Evolutionary conservation across 352 stramenopile species (phyloP), one percentile per base, ranked within the genome.

Genomic region (Globisporangium takayamanum): DNA sequence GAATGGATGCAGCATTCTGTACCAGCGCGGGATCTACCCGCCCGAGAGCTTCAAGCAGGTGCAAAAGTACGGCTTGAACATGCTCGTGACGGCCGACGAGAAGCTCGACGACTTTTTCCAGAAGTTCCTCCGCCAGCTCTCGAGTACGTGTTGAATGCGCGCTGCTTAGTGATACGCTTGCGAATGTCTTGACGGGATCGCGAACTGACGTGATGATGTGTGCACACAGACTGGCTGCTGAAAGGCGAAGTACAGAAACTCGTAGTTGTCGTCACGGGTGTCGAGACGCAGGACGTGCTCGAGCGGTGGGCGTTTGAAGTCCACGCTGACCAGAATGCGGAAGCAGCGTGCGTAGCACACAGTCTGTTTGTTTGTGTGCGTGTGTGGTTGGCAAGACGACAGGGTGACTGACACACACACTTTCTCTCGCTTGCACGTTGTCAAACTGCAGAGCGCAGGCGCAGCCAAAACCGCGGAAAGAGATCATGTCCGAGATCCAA

Each of bases 231-330:
- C 36, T 99, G 97, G 97, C 67, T 99, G 36, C 68, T 97, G 57
- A 89, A 94, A 55, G 94, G 93, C 37, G 81, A 99, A 50, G 91
- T 99, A 16, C 94, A 99, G 65, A 97, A 98, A 55, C 69, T 99
- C 14, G 97, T 99, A 14, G 76, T 99, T 16, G 97, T 99, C 26
- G 96, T 99, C 30, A 97, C 91, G 39, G 97, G 97, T n/a, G 82
- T 98, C 30, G 95, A 99, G 66, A 97, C 88, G 4, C 89, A 97
- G 11, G 88, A 99, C 53, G 97, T 98, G 33, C 81, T 99, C 28
- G 97, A 99, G 69, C 88, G 97, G 44, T 99, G 97, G 97, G 92
- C 96, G 37, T 99, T 99, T 76, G 97, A 99, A 71, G 92, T 99
- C 4, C 82, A 96, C 36, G 79, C 89, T 0, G 84, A 92, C 18